A percentile compares a stretch with the other conserved stretches of the same genome.
phyloP scores from a whole-genome alignment of 257 asterid species.

The Solanum chiquidenum region DNA sequence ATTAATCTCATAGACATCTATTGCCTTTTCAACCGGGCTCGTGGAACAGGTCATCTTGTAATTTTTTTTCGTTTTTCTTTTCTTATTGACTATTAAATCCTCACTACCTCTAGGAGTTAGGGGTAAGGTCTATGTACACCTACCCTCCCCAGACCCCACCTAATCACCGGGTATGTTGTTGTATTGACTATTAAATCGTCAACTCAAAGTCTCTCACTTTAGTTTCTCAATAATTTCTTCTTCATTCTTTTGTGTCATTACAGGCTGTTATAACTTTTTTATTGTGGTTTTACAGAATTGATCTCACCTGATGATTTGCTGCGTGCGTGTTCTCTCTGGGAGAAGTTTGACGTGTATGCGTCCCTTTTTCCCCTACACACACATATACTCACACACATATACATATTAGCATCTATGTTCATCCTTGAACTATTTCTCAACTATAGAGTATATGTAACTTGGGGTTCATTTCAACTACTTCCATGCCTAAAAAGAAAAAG shows the following conservation, averaged over 20 bases:
- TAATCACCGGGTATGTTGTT: not conserved
- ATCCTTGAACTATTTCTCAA: not conserved
- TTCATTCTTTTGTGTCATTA: not conserved
- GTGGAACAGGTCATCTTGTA: constrained; percentile 78
- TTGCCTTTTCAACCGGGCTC: constrained; percentile 97
- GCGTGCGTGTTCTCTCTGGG: constrained; percentile 95
- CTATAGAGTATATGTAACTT: not conserved
- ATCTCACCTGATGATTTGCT: constrained; percentile 96
- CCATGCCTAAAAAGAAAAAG: not conserved
- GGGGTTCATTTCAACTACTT: not conserved
- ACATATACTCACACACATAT: not conserved
- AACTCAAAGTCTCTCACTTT: not conserved
- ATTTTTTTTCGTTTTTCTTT: not conserved
- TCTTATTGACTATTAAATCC: not conserved
- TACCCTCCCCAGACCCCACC: not conserved
- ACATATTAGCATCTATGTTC: not conserved
- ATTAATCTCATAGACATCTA: constrained; percentile 79
- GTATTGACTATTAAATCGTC: not conserved
- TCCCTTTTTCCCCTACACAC: not conserved
- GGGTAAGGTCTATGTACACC: not conserved
- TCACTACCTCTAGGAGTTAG: not conserved
- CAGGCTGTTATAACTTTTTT: not conserved
- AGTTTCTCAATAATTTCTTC: not conserved
- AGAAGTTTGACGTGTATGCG: constrained; percentile 82
- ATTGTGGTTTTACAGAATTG: constrained; percentile 40